Conservation (phyloP, 2,329 filamentous ascomycete species). For the Ceratocystis alfenasii region DNA sequence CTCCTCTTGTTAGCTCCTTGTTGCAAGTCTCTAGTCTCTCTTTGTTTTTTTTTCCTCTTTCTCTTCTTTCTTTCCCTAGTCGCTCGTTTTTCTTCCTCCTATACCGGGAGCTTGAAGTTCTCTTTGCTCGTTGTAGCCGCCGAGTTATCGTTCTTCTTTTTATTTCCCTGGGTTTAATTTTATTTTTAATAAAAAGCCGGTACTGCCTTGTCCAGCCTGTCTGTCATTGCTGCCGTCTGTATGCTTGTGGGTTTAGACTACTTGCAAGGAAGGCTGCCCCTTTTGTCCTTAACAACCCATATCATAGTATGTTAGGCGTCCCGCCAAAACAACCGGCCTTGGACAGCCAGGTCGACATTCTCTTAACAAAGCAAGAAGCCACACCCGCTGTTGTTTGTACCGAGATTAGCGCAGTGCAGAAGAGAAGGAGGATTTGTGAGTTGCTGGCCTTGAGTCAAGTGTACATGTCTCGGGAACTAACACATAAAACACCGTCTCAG, state of each 20-base stretch:
- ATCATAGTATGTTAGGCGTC: background rate
- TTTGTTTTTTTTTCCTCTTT: background rate
- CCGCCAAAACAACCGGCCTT: background rate
- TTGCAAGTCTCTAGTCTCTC: too few relatives aligned
- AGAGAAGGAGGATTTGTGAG: conserved; percentile 10
- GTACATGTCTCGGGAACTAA: background rate
- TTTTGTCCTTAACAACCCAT: background rate
- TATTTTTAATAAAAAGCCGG: background rate
- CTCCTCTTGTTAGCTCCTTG: too few relatives aligned
- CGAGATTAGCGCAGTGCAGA: background rate
- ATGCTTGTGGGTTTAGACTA: too few relatives aligned
- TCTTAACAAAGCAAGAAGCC: background rate
- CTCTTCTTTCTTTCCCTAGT: background rate
- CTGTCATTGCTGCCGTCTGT: too few relatives aligned
- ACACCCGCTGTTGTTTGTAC: background rate
- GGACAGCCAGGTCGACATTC: conserved; percentile 14
- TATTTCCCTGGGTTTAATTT: background rate
- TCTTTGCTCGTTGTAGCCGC: background rate
- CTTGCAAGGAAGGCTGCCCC: background rate
- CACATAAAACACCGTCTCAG: background rate
- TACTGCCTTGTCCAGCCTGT: too few relatives aligned
- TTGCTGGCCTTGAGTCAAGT: background rate
- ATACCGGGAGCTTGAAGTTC: background rate
- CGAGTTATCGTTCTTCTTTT: too few relatives aligned
- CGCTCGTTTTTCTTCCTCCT: background rate